phyloP scores from a whole-genome alignment of 176 grass and related monocot species.

The Themeda triandra region DNA sequence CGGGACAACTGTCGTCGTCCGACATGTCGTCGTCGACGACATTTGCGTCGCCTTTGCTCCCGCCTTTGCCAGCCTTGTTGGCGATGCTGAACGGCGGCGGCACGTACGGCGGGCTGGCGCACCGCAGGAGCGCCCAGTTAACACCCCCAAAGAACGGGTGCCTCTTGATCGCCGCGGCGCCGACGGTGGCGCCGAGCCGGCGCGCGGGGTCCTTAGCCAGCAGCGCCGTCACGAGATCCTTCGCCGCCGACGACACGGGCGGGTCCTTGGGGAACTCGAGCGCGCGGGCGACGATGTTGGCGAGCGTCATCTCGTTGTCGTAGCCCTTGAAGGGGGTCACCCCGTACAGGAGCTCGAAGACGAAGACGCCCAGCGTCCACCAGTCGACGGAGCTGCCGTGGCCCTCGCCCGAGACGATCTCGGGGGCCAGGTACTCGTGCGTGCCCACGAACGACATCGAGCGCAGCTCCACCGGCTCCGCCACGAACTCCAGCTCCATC shows the following conservation, averaged over 20 bases:
- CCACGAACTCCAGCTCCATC: conserved; percentile 68
- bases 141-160: conserved; percentile 82
- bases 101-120: conserved; percentile 60
- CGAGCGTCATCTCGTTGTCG: conserved; percentile 89
- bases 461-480: conserved; percentile 83
- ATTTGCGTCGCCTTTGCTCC: background rate
- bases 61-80: no score
- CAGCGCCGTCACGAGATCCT: conserved; percentile 60
- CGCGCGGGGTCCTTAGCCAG: conserved; percentile 77
- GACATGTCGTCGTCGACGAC: background rate
- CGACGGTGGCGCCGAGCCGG: conserved; percentile 68
- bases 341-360: conserved; percentile 94
- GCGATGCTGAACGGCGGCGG: conserved; percentile 44
- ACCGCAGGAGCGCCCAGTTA: conserved; percentile 87
- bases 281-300: conserved; percentile 89
- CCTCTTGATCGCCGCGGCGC: conserved; percentile 71
- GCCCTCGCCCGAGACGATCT: conserved; percentile 93
- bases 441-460: conserved; percentile 98
- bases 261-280: conserved; percentile 84
- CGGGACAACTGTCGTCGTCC: conserved; percentile 64
- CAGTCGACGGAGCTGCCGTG: conserved; percentile 94
- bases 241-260: conserved; percentile 47
- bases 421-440: conserved; percentile 91
- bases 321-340: conserved; percentile 76
- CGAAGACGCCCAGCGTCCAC: conserved; percentile 93